These are phyloP conservation scores for Monilinia fructicola DNA, from an alignment of 2,329 filamentous ascomycete species.

Conservation along the genomic window DNA sequence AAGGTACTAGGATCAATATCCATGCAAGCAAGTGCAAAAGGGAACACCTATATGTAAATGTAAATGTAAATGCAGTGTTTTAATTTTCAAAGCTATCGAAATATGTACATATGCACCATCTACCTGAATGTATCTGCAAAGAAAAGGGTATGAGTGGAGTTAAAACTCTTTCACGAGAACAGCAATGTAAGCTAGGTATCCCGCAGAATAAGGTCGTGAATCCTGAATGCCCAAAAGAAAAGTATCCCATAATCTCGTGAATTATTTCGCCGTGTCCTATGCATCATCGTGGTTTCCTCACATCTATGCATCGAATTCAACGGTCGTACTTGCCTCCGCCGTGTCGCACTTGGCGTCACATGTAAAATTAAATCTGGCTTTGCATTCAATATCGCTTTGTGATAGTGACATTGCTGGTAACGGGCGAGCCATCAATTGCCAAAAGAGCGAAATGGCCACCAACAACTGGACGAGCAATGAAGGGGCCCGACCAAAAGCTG, in stretches of 20 bases:
- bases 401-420: no score
- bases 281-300: neutral
- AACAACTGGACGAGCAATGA: constrained; percentile 76
- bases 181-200: neutral
- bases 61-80: neutral
- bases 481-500: constrained; percentile 42
- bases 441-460: constrained; percentile 80
- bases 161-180: neutral
- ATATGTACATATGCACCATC: neutral
- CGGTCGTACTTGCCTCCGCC: no score
- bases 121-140: no score
- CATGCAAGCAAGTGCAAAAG: no score
- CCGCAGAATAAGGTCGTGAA: no score
- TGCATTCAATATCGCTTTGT: no score
- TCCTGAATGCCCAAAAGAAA: neutral
- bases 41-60: neutral
- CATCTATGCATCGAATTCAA: neutral
- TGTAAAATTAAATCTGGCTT: no score
- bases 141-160: neutral
- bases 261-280: neutral
- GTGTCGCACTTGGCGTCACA: no score
- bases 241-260: neutral
- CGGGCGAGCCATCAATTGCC: constrained; percentile 43
- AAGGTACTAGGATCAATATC: no score
- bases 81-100: neutral